A percentile compares a stretch with the other conserved stretches of the same genome.
phyloP scores from a whole-genome alignment of 257 asterid species.

The Solanum okadae region DNA sequence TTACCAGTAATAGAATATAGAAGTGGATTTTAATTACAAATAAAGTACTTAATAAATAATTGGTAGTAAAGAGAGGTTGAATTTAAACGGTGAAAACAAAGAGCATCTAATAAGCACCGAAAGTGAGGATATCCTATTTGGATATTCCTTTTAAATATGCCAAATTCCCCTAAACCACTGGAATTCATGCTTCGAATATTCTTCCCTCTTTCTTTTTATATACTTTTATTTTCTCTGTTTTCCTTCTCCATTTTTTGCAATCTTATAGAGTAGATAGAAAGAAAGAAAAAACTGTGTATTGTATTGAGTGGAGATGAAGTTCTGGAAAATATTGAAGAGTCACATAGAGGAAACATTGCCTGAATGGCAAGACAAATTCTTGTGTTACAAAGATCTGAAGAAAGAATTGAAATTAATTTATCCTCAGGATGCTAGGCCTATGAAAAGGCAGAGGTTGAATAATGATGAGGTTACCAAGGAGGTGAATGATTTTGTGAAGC shows the following conservation, averaged over 20 bases:
- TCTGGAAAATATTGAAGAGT: conserved; percentile 19
- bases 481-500: conserved; percentile 23
- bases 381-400: conserved; percentile 28
- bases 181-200: neutral
- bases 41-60: no score
- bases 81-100: neutral
- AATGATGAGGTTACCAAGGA: conserved; percentile 9
- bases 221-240: neutral
- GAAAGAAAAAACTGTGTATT: no score
- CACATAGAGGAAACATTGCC: conserved; percentile 26
- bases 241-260: neutral
- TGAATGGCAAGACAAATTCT: conserved; percentile 28
- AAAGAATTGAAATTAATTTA: conserved; percentile 21
- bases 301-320: conserved; percentile 2
- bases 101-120: neutral
- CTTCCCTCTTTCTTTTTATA: neutral
- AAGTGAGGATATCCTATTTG: neutral
- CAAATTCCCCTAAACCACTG: neutral
- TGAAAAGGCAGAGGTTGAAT: conserved; percentile 7
- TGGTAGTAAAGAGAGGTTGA: neutral
- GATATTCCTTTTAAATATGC: neutral
- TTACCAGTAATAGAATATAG: neutral
- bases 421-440: conserved; percentile 7
- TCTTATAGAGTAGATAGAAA: neutral
- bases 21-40: neutral